Percentiles rank a stretch among this genome's conserved stretches.
phyloP scores from a whole-genome alignment of 139 green algal species.

The Coelastrella sp. region DNA sequence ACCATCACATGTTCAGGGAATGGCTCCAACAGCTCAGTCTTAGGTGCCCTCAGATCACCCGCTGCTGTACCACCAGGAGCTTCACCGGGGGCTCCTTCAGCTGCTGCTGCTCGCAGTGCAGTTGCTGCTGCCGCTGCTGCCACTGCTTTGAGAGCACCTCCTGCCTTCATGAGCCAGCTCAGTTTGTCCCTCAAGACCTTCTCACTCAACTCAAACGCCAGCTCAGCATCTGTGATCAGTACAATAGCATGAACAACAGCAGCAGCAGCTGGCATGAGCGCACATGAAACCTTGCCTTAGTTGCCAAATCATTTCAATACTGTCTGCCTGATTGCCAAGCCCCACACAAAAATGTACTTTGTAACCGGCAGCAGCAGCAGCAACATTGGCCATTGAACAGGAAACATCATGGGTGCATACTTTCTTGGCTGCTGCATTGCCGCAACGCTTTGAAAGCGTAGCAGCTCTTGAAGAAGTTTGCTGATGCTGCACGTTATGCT shows the following conservation, averaged over 20 bases:
- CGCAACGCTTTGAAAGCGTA: no score
- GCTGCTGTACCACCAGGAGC: neutral
- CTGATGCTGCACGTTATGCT: no score
- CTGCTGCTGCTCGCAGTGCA: neutral
- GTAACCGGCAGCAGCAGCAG: no score
- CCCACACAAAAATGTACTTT: no score
- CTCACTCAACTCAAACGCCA: slow-evolving; percentile 39
- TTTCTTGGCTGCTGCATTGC: no score
- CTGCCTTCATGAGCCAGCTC: slow-evolving; percentile 25
- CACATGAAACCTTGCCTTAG: no score
- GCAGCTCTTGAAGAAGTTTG: no score
- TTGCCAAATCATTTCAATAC: no score
- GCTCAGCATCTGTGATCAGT: neutral
- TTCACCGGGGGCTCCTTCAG: neutral
- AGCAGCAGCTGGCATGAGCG: neutral
- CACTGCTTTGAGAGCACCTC: neutral
- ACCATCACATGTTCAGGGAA: neutral
- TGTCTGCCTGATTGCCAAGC: no score
- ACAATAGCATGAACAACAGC: neutral
- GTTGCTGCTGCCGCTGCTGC: neutral
- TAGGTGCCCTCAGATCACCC: neutral
- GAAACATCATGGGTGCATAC: no score
- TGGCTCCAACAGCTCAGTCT: neutral
- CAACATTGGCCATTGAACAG: no score
- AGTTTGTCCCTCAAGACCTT: slow-evolving; percentile 28